Conservation (phyloP, 1,139 yeast genomes). For the Candida glucosophila region DNA sequence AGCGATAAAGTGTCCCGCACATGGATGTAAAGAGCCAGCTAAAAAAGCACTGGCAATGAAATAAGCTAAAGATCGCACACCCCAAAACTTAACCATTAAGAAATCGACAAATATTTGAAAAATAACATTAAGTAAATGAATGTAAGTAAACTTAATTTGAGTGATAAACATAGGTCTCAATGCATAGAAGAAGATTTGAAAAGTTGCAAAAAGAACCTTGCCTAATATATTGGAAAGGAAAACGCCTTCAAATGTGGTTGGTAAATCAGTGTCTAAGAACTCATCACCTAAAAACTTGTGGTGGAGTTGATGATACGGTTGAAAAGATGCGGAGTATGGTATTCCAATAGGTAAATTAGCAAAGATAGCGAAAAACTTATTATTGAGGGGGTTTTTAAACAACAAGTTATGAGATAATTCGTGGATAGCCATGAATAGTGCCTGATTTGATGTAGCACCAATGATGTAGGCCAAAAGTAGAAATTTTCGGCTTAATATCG, state of each 20-base stretch:
- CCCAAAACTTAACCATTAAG: slow-evolving; percentile 50
- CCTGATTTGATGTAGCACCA: slow-evolving; percentile 84
- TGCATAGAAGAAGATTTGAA: slow-evolving; percentile 84
- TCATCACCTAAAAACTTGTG: slow-evolving; percentile 90
- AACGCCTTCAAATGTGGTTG: slow-evolving; percentile 69
- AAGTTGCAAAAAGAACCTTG: slow-evolving; percentile 83
- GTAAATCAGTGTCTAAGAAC: slow-evolving; percentile 78
- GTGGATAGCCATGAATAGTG: slow-evolving; percentile 79
- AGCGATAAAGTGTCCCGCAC: slow-evolving; percentile 92
- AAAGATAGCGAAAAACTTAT: slow-evolving; percentile 68
- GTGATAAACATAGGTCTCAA: slow-evolving; percentile 84
- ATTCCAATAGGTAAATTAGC: slow-evolving; percentile 82
- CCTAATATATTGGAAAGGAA: slow-evolving; percentile 72
- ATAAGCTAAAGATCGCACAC: slow-evolving; percentile 56
- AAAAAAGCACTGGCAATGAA: slow-evolving; percentile 70
- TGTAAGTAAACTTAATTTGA: slow-evolving; percentile 60
- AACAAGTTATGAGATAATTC: slow-evolving; percentile 80
- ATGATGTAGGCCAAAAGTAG: slow-evolving; percentile 59
- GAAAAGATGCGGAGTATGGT: slow-evolving; percentile 86
- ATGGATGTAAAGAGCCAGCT: slow-evolving; percentile 89
- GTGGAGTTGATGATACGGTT: slow-evolving; percentile 86
- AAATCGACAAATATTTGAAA: slow-evolving; percentile 54
- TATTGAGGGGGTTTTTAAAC: slow-evolving; percentile 65
- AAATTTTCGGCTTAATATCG: slow-evolving; percentile 48
- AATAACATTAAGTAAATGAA: slow-evolving; percentile 63